Conservation (phyloP, 2,329 filamentous ascomycete species). For the Onygenales sp. region DNA sequence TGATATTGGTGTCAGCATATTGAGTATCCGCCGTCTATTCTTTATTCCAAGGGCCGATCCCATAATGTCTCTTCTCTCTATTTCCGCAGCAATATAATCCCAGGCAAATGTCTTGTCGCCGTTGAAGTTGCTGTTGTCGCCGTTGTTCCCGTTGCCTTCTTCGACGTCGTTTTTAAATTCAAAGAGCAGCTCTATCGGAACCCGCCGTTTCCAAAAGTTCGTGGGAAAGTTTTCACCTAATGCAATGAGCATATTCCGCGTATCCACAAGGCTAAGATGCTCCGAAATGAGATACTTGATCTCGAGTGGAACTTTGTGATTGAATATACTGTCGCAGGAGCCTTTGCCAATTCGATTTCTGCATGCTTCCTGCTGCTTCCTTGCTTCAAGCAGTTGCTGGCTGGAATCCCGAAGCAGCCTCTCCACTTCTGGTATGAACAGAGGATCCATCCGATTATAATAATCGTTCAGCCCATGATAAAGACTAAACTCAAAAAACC, state of each 20-base stretch:
- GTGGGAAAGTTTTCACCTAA: background rate
- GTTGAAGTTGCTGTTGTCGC: background rate
- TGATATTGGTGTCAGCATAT: background rate
- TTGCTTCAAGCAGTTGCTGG: background rate
- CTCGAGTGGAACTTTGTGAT: background rate
- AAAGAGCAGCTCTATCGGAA: background rate
- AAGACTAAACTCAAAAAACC: background rate
- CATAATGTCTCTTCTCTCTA: background rate
- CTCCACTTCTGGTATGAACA: conserved; percentile 1
- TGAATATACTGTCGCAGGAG: background rate
- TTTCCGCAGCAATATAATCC: background rate
- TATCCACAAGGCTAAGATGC: background rate
- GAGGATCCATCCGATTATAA: background rate
- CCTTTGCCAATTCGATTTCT: background rate
- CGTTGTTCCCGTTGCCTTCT: background rate
- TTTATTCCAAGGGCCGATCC: background rate
- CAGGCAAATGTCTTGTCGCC: background rate
- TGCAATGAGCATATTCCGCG: background rate
- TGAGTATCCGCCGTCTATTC: background rate
- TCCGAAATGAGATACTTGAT: background rate
- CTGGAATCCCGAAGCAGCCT: background rate
- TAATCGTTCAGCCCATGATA: background rate
- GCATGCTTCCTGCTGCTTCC: background rate
- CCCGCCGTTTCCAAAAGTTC: background rate
- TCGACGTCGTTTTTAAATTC: background rate